phyloP scores from a whole-genome alignment of 257 asterid species.

The Linaria vulgaris region DNA sequence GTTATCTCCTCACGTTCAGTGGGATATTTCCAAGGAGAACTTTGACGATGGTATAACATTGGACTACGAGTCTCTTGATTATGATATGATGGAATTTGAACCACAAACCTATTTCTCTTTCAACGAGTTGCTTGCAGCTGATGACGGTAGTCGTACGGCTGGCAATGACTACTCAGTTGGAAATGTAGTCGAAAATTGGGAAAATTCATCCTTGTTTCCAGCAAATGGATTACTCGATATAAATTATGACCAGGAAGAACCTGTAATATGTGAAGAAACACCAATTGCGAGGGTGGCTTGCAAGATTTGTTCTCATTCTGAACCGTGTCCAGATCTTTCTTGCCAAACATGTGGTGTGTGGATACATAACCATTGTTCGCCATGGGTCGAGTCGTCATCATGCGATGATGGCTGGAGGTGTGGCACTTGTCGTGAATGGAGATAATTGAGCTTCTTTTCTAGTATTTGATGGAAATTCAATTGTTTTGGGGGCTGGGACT shows the following conservation, averaged over 20 bases:
- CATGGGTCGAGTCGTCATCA: slow-evolving; percentile 54
- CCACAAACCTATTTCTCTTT: slow-evolving; percentile 94
- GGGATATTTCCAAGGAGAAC: slow-evolving; percentile 40
- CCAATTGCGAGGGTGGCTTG: slow-evolving; percentile 38
- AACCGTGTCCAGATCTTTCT: slow-evolving; percentile 56
- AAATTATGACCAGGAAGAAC: slow-evolving; percentile 36
- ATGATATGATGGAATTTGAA: slow-evolving; percentile 71
- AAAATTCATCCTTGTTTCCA: slow-evolving; percentile 31
- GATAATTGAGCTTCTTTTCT: slow-evolving; percentile 27
- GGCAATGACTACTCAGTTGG: slow-evolving; percentile 30
- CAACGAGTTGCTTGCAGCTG: slow-evolving; percentile 64
- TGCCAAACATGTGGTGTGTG: slow-evolving; percentile 61
- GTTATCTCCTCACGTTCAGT: slow-evolving; percentile 36
- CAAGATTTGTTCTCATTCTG: slow-evolving; percentile 50
- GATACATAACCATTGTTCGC: slow-evolving; percentile 71
- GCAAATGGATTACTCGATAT: slow-evolving; percentile 36
- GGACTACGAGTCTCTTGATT: slow-evolving; percentile 46
- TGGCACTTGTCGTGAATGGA: slow-evolving; percentile 74
- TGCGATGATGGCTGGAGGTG: slow-evolving; percentile 62
- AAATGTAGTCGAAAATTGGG: slow-evolving; percentile 34
- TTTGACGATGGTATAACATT: slow-evolving; percentile 43
- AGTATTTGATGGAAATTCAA: neutral
- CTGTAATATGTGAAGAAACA: slow-evolving; percentile 31
- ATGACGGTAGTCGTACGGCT: slow-evolving; percentile 37
- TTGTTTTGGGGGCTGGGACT: no score